Base-by-base conservation (phyloP, 495 filamentous ascomycete species). In the Lichina pygmaea region DNA sequence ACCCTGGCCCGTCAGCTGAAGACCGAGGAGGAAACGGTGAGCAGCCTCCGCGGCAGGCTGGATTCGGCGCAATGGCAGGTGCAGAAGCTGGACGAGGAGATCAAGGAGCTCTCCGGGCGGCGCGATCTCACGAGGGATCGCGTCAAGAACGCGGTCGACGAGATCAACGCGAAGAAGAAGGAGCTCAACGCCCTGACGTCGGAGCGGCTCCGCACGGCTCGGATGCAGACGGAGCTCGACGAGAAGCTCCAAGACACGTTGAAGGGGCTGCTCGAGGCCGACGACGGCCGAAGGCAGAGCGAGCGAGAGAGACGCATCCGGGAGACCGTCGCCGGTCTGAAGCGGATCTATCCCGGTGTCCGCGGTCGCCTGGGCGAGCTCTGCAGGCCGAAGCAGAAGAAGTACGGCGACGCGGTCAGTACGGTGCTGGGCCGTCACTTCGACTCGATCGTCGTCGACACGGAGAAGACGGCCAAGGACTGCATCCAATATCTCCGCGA, bases 391-490 rank as follows among this genome's bases (percentile, higher is more conserved):
- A 92, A 89, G 59, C 81, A 93, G 60, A 93, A 86, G 58, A 94
- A 94, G 54, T 95, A 77, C 51, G 78, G 86, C 52, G 80, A 84
- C 50, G 89, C 89, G 32, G 81, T 95, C 45, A 82, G 78, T 56
- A 93, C 81, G 15, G 82, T 92, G 11, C 69, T 99, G 30, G 89
- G 91, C 33, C 77, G 84, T 34, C 78, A 94, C 51, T 91, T 92
- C 52, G 86, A 95, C 53, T 78, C 85, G 9, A 76, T 99, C 43
- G 72, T 99, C 46, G 86, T 94, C n/a, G 89, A 99, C 53, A 91
- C 77, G 31, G 84, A 94, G 53, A 93, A 89, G 64, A 86, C 77
- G 0, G 91, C 81, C 32, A 78, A 81, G 50, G 83, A 94, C 49
- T 95, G 86, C 54, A 86, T 99, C 40, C 77, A 92, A 53, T 89